Percentiles rank a stretch among this genome's conserved stretches.
Conservation (phyloP, 441 rosid genomes). For the Adansonia grandidieri region DNA sequence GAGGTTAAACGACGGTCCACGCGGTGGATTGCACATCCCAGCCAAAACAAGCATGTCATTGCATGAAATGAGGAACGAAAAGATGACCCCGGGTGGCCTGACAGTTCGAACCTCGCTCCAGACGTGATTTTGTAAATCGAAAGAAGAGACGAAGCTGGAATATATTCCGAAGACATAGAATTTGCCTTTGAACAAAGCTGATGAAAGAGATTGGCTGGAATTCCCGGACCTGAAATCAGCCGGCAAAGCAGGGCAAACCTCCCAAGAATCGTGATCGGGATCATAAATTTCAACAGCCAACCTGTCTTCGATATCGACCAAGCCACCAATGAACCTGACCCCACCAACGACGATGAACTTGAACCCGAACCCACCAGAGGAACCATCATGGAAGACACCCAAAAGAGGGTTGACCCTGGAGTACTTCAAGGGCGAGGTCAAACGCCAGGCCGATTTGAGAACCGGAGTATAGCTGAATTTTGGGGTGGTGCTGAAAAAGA, state of each 20-base stretch:
- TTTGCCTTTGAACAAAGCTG: slow-evolving; percentile 52
- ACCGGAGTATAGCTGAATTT: slow-evolving; percentile 60
- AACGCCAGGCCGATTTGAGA: slow-evolving; percentile 52
- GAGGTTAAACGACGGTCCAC: slow-evolving; percentile 61
- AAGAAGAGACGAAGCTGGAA: slow-evolving; percentile 56
- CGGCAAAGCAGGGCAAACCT: slow-evolving; percentile 71
- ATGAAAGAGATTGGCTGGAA: slow-evolving; percentile 60
- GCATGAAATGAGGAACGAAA: slow-evolving; percentile 65
- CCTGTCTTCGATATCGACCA: slow-evolving; percentile 80
- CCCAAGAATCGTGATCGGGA: slow-evolving; percentile 64
- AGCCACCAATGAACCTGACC: slow-evolving; percentile 62
- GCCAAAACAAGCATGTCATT: slow-evolving; percentile 64
- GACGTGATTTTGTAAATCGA: slow-evolving; percentile 52
- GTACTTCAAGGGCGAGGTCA: slow-evolving; percentile 59
- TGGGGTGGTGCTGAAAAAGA: slow-evolving; percentile 74
- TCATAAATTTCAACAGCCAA: slow-evolving; percentile 72
- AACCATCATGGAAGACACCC: slow-evolving; percentile 46
- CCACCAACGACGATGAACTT: slow-evolving; percentile 75
- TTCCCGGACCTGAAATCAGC: slow-evolving; percentile 64
- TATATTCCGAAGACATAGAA: slow-evolving; percentile 72
- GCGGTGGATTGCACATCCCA: slow-evolving; percentile 55
- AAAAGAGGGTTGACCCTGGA: slow-evolving; percentile 69
- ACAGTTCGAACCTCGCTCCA: slow-evolving; percentile 78
- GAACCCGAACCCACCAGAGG: slow-evolving; percentile 28
- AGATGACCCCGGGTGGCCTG: slow-evolving; percentile 71